phyloP scores from a whole-genome alignment of 106 monocot genomes.

The Hemerocallis citrina region DNA sequence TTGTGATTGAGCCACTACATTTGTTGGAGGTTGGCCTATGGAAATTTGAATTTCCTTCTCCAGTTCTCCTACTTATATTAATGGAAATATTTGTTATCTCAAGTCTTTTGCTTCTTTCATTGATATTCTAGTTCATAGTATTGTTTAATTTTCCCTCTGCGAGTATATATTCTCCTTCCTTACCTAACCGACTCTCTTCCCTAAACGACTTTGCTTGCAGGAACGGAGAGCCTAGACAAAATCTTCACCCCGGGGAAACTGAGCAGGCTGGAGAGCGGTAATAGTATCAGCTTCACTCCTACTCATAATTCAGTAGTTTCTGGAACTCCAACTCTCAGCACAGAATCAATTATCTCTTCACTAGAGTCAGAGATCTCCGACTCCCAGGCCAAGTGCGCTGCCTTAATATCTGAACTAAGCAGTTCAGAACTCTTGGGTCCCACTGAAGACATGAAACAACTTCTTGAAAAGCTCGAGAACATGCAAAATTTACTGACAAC shows the following conservation, averaged over 20 bases:
- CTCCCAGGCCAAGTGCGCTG: constrained; percentile 60
- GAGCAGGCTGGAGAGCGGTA: constrained; percentile 57
- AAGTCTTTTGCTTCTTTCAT: too few species aligned
- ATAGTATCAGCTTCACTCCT: constrained; percentile 46
- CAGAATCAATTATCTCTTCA: constrained; percentile 43
- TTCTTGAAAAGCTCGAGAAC: constrained; percentile 68
- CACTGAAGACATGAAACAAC: constrained; percentile 44
- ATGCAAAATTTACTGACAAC: constrained; percentile 65
- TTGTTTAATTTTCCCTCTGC: too few species aligned
- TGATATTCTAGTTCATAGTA: too few species aligned
- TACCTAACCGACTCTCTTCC: neutral
- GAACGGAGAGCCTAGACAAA: constrained; percentile 68
- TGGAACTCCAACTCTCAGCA: constrained; percentile 13
- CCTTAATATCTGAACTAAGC: constrained; percentile 45
- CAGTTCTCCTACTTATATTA: too few species aligned
- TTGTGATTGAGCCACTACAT: too few species aligned
- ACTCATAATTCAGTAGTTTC: constrained; percentile 10
- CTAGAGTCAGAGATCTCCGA: constrained; percentile 59
- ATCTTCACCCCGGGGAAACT: constrained; percentile 67
- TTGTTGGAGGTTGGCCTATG: too few species aligned
- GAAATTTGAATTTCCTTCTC: too few species aligned
- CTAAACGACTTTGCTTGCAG: constrained; percentile 21
- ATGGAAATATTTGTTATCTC: too few species aligned
- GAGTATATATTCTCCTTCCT: neutral
- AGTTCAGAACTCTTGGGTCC: constrained; percentile 23